phyloP scores from a whole-genome alignment of 495 filamentous ascomycete genomes.

The Penicillium bovifimosum region DNA sequence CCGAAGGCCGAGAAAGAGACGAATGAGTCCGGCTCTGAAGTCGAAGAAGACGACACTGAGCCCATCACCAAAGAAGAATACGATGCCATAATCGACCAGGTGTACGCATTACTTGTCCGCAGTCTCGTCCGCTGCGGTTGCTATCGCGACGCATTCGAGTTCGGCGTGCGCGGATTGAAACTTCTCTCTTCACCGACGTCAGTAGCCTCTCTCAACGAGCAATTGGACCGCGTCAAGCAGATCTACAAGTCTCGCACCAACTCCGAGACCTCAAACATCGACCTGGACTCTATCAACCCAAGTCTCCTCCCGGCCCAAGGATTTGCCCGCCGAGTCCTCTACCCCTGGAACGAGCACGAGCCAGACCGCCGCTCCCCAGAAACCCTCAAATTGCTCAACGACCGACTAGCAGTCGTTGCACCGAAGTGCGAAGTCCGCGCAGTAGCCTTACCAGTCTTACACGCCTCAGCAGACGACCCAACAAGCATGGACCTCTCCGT shows the following conservation, averaged over 20 bases:
- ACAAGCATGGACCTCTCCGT: slow-evolving; percentile 37
- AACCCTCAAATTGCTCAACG: slow-evolving; percentile 62
- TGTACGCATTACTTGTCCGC: slow-evolving; percentile 44
- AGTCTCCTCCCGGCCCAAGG: slow-evolving; percentile 63
- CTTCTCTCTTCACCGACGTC: slow-evolving; percentile 4
- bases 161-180: slow-evolving; percentile 46
- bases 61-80: slow-evolving; percentile 40
- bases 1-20: slow-evolving; percentile 2
- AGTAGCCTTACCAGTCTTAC: slow-evolving; percentile 63
- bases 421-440: slow-evolving; percentile 66
- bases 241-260: slow-evolving; percentile 26
- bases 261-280: slow-evolving; percentile 31
- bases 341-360: slow-evolving; percentile 90
- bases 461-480: slow-evolving; percentile 33
- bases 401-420: slow-evolving; percentile 55
- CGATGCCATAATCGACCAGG: slow-evolving; percentile 32
- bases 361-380: slow-evolving; percentile 72
- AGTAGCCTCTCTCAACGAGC: slow-evolving; percentile 15
- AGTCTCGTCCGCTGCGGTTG: slow-evolving; percentile 63
- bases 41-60: slow-evolving; percentile 33
- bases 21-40: slow-evolving; percentile 27
- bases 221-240: slow-evolving; percentile 27
- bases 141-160: slow-evolving; percentile 62
- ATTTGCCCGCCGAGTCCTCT: slow-evolving; percentile 76
- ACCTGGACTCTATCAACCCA: slow-evolving; percentile 34